phyloP scores from a whole-genome alignment of 306 rosid species.

The Acacia melanoxylon region DNA sequence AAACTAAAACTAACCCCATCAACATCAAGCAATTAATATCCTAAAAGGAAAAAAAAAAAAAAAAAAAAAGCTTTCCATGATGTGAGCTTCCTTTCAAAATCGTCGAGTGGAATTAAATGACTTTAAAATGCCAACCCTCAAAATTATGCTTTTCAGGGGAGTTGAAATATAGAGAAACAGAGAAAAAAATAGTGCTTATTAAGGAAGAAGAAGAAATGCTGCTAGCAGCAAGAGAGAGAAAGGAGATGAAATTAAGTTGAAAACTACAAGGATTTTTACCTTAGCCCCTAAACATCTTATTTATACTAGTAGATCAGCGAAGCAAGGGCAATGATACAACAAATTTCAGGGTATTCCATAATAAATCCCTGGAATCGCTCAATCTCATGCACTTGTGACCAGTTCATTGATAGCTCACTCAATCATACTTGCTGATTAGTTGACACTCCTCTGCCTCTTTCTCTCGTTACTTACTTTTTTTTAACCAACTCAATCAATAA shows the following conservation, averaged over 20 bases:
- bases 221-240: slow-evolving; percentile 1
- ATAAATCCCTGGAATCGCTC: background rate
- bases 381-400: background rate
- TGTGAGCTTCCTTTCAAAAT: background rate
- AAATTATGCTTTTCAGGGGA: background rate
- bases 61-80: background rate
- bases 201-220: background rate
- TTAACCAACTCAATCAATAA: background rate
- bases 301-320: background rate
- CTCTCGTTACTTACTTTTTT: background rate
- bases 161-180: background rate
- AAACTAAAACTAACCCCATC: slow-evolving; percentile 2
- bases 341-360: background rate
- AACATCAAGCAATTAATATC: slow-evolving; percentile 2
- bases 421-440: background rate
- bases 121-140: background rate
- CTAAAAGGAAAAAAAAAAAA: background rate
- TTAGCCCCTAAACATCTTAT: background rate
- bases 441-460: background rate
- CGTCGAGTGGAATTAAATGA: background rate
- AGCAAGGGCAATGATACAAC: background rate
- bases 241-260: background rate
- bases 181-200: background rate
- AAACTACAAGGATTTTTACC: background rate
- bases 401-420: background rate